A percentile compares a stretch with the other conserved stretches of the same genome.
phyloP scores from a whole-genome alignment of 495 filamentous ascomycete genomes.

The Penicillium crystallinum region DNA sequence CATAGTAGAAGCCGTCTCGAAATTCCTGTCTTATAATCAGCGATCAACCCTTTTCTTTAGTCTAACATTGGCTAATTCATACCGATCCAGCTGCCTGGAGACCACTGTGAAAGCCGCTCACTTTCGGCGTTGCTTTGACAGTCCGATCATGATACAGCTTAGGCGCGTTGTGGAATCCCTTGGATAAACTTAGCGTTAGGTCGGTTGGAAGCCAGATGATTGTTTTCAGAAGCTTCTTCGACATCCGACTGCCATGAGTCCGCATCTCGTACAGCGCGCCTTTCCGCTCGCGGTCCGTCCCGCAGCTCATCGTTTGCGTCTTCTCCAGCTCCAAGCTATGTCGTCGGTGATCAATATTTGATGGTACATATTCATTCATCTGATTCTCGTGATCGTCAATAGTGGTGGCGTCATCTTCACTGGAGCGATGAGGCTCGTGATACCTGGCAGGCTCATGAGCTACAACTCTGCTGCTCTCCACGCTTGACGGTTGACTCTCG shows the following conservation, averaged over 20 bases:
- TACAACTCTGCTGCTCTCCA: not conserved
- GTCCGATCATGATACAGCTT: conserved; percentile 73
- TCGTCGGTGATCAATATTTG: not conserved
- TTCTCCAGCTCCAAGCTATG: conserved; percentile 15
- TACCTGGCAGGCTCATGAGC: not conserved
- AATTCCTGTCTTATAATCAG: conserved; percentile 51
- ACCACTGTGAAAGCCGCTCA: conserved; percentile 69
- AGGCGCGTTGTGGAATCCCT: conserved; percentile 82
- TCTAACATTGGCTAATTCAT: conserved; percentile 29
- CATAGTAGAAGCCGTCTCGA: conserved; percentile 63
- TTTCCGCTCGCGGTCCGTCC: not conserved
- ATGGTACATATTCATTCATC: not conserved
- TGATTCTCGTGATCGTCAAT: not conserved
- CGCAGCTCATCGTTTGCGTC: conserved; percentile 8
- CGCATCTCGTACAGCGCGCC: conserved; percentile 31
- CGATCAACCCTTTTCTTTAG: too few species aligned
- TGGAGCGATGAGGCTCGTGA: not conserved
- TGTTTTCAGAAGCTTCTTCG: conserved; percentile 61
- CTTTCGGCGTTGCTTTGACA: conserved; percentile 61
- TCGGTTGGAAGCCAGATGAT: conserved; percentile 76
- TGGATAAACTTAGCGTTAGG: conserved; percentile 68
- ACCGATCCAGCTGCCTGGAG: conserved; percentile 60
- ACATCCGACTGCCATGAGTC: conserved; percentile 16
- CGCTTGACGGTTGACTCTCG: not conserved
- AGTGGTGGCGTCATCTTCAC: not conserved